Evolutionary conservation across 257 asterid species (phyloP).

Genomic region (Salvia hispanica): DNA sequence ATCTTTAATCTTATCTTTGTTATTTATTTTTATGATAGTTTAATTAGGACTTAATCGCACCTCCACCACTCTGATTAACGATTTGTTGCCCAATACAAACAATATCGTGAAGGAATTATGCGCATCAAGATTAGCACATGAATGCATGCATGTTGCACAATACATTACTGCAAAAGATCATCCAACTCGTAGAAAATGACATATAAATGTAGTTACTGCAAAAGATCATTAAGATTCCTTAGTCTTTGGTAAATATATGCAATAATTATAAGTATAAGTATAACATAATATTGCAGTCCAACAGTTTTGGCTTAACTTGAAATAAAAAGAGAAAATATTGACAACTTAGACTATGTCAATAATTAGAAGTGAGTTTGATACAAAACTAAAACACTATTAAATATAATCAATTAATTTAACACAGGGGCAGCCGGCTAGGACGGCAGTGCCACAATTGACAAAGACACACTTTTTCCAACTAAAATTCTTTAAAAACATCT

Average conservation of each 20-base stretch:
- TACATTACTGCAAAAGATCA: no score
- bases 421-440: constrained; percentile 42
- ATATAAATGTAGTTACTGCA: no score
- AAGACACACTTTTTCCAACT: constrained; percentile 15
- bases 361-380: no score
- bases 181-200: no score
- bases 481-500: constrained; percentile 24
- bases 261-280: not conserved
- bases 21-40: no score
- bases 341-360: not conserved
- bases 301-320: not conserved
- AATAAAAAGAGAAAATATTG: not conserved
- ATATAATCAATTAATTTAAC: not conserved
- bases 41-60: no score
- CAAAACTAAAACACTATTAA: not conserved
- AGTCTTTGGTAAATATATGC: not conserved
- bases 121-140: no score
- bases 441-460: constrained; percentile 41
- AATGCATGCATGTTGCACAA: no score
- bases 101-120: no score
- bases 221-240: not conserved
- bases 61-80: no score
- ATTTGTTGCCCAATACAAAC: no score
- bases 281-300: not conserved
- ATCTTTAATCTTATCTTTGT: no score